phyloP scores from a whole-genome alignment of 495 filamentous ascomycete species.

The Aspergillus biplanus region DNA sequence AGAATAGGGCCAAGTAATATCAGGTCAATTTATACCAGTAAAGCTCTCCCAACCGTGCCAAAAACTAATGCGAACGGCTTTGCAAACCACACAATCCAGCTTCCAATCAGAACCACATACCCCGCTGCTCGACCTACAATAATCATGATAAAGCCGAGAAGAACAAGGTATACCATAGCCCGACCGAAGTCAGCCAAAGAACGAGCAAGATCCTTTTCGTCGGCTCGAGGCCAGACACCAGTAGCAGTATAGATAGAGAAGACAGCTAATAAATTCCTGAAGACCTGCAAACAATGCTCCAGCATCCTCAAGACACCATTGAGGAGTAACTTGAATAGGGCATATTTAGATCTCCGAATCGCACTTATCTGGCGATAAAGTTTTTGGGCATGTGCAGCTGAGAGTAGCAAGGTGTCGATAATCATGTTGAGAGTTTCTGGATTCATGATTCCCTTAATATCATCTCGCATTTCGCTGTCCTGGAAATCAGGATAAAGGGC shows the following conservation, averaged over 20 bases:
- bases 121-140: slow-evolving; percentile 38
- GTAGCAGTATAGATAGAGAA: slow-evolving; percentile 41
- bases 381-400: slow-evolving; percentile 34
- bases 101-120: slow-evolving; percentile 42
- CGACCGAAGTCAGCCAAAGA: slow-evolving; percentile 41
- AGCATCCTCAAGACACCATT: slow-evolving; percentile 40
- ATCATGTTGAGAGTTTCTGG: slow-evolving; percentile 34
- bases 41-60: slow-evolving; percentile 33
- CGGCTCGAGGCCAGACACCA: slow-evolving; percentile 38
- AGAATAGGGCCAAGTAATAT: neutral
- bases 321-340: slow-evolving; percentile 30
- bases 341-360: slow-evolving; percentile 28
- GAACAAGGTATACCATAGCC: slow-evolving; percentile 40
- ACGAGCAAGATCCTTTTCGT: slow-evolving; percentile 34
- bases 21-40: slow-evolving; percentile 23
- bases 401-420: slow-evolving; percentile 38
- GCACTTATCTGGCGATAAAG: slow-evolving; percentile 29
- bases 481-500: slow-evolving; percentile 25
- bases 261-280: slow-evolving; percentile 30
- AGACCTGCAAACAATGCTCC: slow-evolving; percentile 42
- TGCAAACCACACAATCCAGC: slow-evolving; percentile 49
- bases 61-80: slow-evolving; percentile 44
- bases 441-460: slow-evolving; percentile 21
- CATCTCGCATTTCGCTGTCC: slow-evolving; percentile 19
- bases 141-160: slow-evolving; percentile 40